Conservation (phyloP, 768 basidiomycete species). For the Melanogaster broomeanus region DNA sequence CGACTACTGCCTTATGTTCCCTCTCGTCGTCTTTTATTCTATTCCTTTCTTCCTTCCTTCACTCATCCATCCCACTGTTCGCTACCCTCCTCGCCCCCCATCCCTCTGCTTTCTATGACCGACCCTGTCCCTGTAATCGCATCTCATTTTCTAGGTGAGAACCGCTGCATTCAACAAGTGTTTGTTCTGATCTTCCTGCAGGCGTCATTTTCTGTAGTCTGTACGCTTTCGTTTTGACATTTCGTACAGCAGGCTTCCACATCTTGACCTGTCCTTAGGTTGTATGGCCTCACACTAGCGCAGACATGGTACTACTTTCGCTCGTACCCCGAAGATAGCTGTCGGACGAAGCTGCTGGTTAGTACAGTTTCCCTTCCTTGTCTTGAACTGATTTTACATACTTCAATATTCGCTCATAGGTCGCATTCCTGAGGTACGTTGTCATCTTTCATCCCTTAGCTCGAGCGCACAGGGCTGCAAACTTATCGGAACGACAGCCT, state of each 20-base stretch:
- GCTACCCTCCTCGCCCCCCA: background rate
- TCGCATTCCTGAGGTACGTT: slow-evolving; percentile 29
- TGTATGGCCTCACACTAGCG: slow-evolving; percentile 37
- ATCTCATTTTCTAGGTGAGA: slow-evolving; percentile 30
- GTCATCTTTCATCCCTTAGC: background rate
- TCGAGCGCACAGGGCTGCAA: background rate
- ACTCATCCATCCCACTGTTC: background rate
- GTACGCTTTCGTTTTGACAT: slow-evolving; percentile 15
- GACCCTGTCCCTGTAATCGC: slow-evolving; percentile 21
- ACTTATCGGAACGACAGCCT: slow-evolving; percentile 13
- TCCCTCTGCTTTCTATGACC: slow-evolving; percentile 16
- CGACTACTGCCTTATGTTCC: background rate
- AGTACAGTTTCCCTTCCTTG: slow-evolving; percentile 2
- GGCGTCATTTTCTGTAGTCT: slow-evolving; percentile 35
- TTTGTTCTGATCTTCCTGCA: slow-evolving; percentile 10
- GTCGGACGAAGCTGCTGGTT: slow-evolving; percentile 34
- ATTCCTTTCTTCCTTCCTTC: background rate
- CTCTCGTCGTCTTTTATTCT: slow-evolving; percentile 2
- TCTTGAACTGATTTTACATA: background rate
- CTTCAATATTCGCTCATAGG: slow-evolving; percentile 14
- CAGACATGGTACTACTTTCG: slow-evolving; percentile 38
- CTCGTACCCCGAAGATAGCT: slow-evolving; percentile 30
- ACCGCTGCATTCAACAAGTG: background rate
- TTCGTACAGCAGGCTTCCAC: background rate
- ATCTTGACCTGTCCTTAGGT: slow-evolving; percentile 13